Percentiles rank a stretch among this genome's conserved stretches.
Evolutionary conservation across 169 alveolate genomes (phyloP).

Genomic region (Eimeria falciformis): DNA sequence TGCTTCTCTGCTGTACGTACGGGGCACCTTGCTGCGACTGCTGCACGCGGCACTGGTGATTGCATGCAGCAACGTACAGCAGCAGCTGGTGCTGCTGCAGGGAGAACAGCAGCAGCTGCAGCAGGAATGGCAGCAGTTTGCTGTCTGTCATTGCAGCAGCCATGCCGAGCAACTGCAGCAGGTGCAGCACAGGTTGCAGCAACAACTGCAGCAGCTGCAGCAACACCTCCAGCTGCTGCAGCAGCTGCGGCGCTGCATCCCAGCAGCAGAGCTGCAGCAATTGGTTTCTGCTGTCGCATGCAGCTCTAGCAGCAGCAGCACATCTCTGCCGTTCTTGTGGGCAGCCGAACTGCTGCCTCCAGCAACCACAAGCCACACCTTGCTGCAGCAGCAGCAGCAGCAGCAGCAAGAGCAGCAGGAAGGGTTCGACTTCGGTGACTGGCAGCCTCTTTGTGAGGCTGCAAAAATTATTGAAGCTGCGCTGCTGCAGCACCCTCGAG

Average conservation of each 20-base stretch:
- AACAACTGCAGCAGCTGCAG: background rate
- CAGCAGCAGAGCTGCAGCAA: conserved; percentile 29
- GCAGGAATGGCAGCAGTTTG: background rate
- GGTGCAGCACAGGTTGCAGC: conserved; percentile 19
- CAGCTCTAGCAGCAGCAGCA: conserved; percentile 36
- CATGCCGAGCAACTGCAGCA: background rate
- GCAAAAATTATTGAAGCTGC: background rate
- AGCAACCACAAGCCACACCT: background rate
- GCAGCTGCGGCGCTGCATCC: background rate
- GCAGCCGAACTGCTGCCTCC: conserved; percentile 8
- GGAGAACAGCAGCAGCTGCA: background rate
- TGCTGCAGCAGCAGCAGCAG: conserved; percentile 27
- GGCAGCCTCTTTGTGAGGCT: background rate
- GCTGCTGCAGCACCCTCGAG: conserved; percentile 13
- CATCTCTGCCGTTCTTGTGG: background rate
- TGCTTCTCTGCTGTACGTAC: background rate
- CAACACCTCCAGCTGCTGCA: conserved; percentile 9
- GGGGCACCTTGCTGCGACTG: background rate
- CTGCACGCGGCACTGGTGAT: conserved; percentile 5
- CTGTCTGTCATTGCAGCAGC: background rate
- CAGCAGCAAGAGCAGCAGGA: conserved; percentile 13
- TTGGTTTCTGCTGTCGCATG: background rate
- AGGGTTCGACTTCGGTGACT: background rate
- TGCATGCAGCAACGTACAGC: background rate
- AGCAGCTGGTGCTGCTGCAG: conserved; percentile 33